Conservation (phyloP, 768 basidiomycete genomes). For the Suillus sp. region DNA sequence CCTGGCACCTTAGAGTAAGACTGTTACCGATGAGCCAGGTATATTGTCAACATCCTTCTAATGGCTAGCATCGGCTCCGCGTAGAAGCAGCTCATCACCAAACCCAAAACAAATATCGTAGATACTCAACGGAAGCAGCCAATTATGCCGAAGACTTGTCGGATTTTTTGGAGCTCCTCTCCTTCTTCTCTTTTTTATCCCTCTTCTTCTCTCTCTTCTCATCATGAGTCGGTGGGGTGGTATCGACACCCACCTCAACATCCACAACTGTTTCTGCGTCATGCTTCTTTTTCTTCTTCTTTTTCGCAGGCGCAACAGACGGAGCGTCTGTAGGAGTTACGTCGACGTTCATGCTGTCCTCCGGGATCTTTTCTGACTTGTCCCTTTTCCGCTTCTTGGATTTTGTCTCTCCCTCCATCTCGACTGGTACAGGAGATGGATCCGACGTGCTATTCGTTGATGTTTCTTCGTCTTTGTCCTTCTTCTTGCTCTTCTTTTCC, state of each 20-base stretch:
- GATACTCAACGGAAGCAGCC: conserved; percentile 1
- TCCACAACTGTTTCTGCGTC: conserved; percentile 16
- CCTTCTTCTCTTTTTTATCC: conserved; percentile 36
- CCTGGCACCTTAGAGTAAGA: background rate
- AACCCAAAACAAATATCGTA: background rate
- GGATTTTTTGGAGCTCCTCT: conserved; percentile 30
- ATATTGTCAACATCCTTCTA: conserved; percentile 4
- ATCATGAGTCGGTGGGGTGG: conserved; percentile 21
- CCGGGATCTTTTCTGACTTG: conserved; percentile 21
- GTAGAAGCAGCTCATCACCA: background rate
- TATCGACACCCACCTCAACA: conserved; percentile 17
- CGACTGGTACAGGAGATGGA: background rate
- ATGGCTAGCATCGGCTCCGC: background rate
- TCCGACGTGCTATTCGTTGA: conserved; percentile 10
- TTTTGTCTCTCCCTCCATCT: conserved; percentile 25
- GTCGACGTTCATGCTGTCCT: conserved; percentile 20
- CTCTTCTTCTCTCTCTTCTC: conserved; percentile 21
- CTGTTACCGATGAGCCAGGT: background rate
- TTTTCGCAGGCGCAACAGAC: conserved; percentile 18
- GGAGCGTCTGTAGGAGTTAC: conserved; percentile 20
- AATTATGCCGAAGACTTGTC: conserved; percentile 12
- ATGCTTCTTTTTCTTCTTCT: conserved; percentile 22
- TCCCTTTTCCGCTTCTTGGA: conserved; percentile 25
- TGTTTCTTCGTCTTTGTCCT: conserved; percentile 33
- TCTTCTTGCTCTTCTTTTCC: conserved; percentile 28